Percentiles rank a stretch among this genome's conserved stretches.
Conservation (phyloP, 805 yeast species). For the Jamesozyma jinghongensis region DNA sequence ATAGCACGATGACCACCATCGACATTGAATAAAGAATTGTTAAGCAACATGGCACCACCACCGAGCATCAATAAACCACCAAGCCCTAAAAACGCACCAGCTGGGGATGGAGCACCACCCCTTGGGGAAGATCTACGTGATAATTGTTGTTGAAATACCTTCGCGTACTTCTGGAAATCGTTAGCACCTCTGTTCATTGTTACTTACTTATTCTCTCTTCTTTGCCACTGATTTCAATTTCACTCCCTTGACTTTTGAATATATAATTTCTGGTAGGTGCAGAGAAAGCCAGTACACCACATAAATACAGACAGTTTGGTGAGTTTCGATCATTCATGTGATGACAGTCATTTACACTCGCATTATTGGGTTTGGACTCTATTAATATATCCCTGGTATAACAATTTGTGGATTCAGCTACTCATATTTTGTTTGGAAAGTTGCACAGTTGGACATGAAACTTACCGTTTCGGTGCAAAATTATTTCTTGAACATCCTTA, state of each 20-base stretch:
- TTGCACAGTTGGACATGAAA: too few species aligned
- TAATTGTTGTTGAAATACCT: constrained; percentile 40
- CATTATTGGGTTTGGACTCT: too few species aligned
- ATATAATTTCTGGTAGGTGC: not conserved
- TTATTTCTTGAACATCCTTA: too few species aligned
- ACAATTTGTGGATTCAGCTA: too few species aligned
- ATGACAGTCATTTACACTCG: too few species aligned
- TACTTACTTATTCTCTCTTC: not conserved
- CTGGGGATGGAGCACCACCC: constrained; percentile 30
- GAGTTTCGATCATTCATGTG: too few species aligned
- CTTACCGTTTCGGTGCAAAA: too few species aligned
- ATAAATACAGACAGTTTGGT: too few species aligned
- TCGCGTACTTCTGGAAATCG: constrained; percentile 46
- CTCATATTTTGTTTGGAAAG: too few species aligned
- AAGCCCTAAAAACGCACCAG: constrained; percentile 50
- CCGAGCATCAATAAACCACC: constrained; percentile 54
- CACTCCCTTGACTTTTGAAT: not conserved
- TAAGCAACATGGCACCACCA: constrained; percentile 44
- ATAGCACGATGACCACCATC: constrained; percentile 99
- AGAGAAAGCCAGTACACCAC: not conserved
- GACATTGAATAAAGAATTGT: constrained; percentile 65
- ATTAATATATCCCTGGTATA: too few species aligned
- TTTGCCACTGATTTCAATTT: not conserved
- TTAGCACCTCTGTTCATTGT: constrained; percentile 25
- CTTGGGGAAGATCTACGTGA: constrained; percentile 27